Conservation (phyloP, 768 basidiomycete species). For the Russula lepida region DNA sequence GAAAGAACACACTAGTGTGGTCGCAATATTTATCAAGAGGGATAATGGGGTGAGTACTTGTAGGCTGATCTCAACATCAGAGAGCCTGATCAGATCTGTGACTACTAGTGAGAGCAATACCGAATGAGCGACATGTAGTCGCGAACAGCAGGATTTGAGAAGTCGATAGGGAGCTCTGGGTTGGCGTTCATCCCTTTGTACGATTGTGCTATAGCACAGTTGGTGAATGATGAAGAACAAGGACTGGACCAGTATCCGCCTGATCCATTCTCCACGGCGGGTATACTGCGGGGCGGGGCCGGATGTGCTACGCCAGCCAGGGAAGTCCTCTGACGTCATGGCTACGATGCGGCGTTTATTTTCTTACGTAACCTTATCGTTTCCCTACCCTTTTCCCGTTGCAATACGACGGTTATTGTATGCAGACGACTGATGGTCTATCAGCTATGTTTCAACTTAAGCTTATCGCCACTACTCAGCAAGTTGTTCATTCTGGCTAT, state of each 20-base stretch:
- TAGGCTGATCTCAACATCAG: constrained; percentile 35
- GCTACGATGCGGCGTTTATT: background rate
- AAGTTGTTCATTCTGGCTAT: constrained; percentile 8
- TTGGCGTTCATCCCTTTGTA: constrained; percentile 39
- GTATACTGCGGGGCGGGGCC: no score
- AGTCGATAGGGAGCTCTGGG: constrained; percentile 44
- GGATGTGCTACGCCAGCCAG: no score
- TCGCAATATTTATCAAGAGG: constrained; percentile 70
- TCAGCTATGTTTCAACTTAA: background rate
- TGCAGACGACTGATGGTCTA: background rate
- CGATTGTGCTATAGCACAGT: background rate
- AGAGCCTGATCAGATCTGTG: background rate
- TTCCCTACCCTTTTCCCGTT: background rate
- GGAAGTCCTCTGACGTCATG: background rate
- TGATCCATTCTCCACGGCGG: no score
- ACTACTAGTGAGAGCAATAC: constrained; percentile 20
- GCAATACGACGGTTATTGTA: background rate
- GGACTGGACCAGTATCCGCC: no score
- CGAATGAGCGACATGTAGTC: constrained; percentile 62
- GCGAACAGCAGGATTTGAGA: constrained; percentile 49
- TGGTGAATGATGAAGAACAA: background rate
- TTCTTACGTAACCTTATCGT: background rate
- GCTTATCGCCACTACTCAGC: background rate
- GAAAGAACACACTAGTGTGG: constrained; percentile 57
- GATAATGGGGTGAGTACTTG: constrained; percentile 85